A percentile compares a stretch with the other conserved stretches of the same genome.
These are phyloP conservation scores for Arthroderma sp. DNA, from an alignment of 2,329 filamentous ascomycete species.

Conservation along the genomic window DNA sequence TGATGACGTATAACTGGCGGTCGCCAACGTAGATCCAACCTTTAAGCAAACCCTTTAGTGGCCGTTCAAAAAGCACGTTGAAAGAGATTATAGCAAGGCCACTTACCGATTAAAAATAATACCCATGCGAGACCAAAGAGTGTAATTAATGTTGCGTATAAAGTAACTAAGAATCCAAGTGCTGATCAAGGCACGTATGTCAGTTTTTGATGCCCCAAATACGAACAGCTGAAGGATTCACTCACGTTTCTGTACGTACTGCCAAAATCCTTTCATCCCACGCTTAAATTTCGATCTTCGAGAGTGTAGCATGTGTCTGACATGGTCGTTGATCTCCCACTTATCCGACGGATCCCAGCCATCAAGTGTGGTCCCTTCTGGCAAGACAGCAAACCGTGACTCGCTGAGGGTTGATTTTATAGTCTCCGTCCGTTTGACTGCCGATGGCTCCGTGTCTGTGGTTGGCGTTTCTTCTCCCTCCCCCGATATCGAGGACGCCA, in stretches of 20 bases:
- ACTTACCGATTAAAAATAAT: conserved; percentile 65
- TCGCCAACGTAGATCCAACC: conserved; percentile 73
- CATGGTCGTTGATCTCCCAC: conserved; percentile 68
- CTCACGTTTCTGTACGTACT: conserved; percentile 61
- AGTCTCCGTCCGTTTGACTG: conserved; percentile 42
- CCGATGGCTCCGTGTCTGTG: conserved; percentile 19
- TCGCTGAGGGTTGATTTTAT: conserved; percentile 58
- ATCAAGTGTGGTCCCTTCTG: conserved; percentile 58
- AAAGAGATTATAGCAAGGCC: not conserved
- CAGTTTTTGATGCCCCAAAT: not conserved
- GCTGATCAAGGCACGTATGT: conserved; percentile 31
- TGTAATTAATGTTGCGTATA: conserved; percentile 73
- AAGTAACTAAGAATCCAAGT: conserved; percentile 68
- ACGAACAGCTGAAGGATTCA: conserved; percentile 11
- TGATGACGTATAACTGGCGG: conserved; percentile 55
- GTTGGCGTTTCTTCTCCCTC: conserved; percentile 19
- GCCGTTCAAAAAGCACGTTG: not conserved
- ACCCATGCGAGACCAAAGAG: conserved; percentile 81
- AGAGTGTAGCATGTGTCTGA: conserved; percentile 78
- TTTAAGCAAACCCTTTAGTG: conserved; percentile 17
- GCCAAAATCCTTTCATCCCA: conserved; percentile 63
- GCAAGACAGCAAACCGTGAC: conserved; percentile 65
- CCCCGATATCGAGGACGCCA: not conserved
- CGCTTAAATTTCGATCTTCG: conserved; percentile 68
- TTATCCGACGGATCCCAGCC: conserved; percentile 67